These are phyloP conservation scores for Fusarium globosum DNA, from an alignment of 2,329 filamentous ascomycete genomes.

Conservation along the genomic window DNA sequence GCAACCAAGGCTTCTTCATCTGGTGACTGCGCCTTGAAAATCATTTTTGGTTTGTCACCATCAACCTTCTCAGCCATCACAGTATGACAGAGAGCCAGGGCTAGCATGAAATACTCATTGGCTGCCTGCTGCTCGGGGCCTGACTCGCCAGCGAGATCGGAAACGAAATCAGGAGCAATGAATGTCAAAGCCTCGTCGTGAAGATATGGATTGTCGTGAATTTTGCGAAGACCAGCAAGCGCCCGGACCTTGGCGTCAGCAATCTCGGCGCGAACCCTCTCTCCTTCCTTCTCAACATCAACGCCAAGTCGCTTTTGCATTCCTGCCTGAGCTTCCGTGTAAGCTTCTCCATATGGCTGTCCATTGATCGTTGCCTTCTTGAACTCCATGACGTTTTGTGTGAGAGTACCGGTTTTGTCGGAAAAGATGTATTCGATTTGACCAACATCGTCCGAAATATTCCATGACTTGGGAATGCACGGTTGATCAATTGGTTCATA, in stretches of 20 bases:
- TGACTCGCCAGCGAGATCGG: conserved; percentile 81
- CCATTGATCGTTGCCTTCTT: conserved; percentile 98
- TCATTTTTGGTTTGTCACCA: conserved; percentile 89
- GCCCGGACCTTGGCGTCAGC: conserved; percentile 79
- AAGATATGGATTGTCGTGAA: conserved; percentile 91
- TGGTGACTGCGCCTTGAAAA: conserved; percentile 97
- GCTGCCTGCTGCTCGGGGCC: conserved; percentile 80
- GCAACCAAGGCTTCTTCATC: conserved; percentile 95
- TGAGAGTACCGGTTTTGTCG: conserved; percentile 96
- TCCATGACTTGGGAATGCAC: conserved; percentile 98
- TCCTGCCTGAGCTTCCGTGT: conserved; percentile 95
- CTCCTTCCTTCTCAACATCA: conserved; percentile 83
- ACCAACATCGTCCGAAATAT: conserved; percentile 96
- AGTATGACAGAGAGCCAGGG: conserved; percentile 93
- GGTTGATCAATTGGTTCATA: conserved; percentile 94
- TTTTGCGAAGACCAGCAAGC: conserved; percentile 75
- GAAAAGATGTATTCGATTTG: conserved; percentile 99
- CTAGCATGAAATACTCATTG: conserved; percentile 92
- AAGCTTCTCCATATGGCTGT: conserved; percentile 95
- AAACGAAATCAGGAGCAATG: conserved; percentile 87
- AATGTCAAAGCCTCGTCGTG: conserved; percentile 93
- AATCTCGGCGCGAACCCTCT: conserved; percentile 79
- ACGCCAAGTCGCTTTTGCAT: conserved; percentile 94
- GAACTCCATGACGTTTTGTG: conserved; percentile 99
- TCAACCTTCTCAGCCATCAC: conserved; percentile 92